These are phyloP conservation scores for Blastobotrys buckinghamii DNA, from an alignment of 1,139 yeast genomes.

Conservation along the genomic window DNA sequence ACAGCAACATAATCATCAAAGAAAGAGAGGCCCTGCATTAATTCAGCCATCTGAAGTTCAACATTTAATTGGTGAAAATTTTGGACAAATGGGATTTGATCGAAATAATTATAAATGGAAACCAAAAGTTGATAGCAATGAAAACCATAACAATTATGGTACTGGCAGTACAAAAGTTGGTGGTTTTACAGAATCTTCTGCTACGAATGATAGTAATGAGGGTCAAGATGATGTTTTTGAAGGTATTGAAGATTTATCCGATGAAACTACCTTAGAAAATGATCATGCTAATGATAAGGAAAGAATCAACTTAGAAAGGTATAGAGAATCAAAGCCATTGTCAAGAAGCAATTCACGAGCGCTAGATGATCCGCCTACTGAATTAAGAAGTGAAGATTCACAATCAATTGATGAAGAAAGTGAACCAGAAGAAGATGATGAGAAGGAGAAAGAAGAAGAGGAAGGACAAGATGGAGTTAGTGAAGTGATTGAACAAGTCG, in stretches of 20 bases:
- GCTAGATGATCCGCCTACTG: conserved; percentile 12
- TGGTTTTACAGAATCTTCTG: not conserved
- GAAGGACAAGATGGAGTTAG: conserved; percentile 1
- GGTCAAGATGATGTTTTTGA: conserved; percentile 23
- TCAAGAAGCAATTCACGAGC: not conserved
- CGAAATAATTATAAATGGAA: conserved; percentile 18
- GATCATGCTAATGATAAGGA: not conserved
- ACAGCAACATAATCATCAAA: not conserved
- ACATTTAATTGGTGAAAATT: conserved; percentile 18
- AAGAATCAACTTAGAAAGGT: conserved; percentile 3
- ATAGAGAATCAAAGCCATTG: not conserved
- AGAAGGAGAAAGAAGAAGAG: not conserved
- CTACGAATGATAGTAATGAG: conserved; percentile 4
- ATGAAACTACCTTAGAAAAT: conserved; percentile 8
- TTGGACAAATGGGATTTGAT: conserved; percentile 24
- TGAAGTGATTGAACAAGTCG: not conserved
- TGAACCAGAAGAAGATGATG: not conserved
- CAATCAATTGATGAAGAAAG: not conserved
- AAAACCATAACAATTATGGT: conserved; percentile 13
- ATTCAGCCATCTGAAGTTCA: conserved; percentile 24
- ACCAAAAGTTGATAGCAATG: conserved; percentile 3
- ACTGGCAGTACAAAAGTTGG: conserved; percentile 23
- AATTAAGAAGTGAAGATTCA: conserved; percentile 1
- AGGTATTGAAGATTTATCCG: conserved; percentile 28
- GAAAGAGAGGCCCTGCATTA: conserved; percentile 19